Evolutionary conservation across 129 eudicot genomes (phyloP), one percentile per base, ranked within the genome.

Genomic region (Gnaphalium uliginosum): DNA sequence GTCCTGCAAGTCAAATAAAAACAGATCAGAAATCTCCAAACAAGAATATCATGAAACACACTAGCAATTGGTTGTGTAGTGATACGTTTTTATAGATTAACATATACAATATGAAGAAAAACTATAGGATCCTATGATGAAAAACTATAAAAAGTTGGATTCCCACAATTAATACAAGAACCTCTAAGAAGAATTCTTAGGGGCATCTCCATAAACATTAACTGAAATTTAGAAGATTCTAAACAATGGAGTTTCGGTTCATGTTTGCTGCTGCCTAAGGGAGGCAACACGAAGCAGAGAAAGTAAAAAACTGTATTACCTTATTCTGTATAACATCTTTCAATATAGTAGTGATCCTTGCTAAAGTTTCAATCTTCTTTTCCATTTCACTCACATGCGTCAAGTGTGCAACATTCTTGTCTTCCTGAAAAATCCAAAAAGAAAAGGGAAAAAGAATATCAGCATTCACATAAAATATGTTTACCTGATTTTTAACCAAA

Each of bases 331-430:
- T 94, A 60, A 94, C 97, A 63, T 89, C 97, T 85, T 94, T 94
- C 79, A 94, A 73, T 82, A 94, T 94, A 25, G 97, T 66, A 46
- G 98, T 94, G 76, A 90, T 94, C 86, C 98, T 85, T 66, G 89
- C 78, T 76, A 94, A 83, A 67, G 93, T 94, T 86, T 94, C 98
- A 39, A 89, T 86, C 91, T 94, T 94, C 87, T 94, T 94, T 75
- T 89, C 93, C 98, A 94, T 90, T 83, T 89, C 97, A 85, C 86
- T 90, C 72, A 82, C 97, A 78, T 94, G 98, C 27, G 96, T 94
- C 77, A 94, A 78, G 88, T 94, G 96, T 1, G 98, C 97, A 24
- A 94, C 98, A 85, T 90, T 94, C 59, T 90, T 94, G 73, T 94
- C 98, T 83, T 90, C 98, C 98, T 94, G 78, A 66, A 82, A 79